These are phyloP conservation scores for Sphaerulina musiva DNA, from an alignment of 2,329 filamentous ascomycete species.

Conservation along the genomic window DNA sequence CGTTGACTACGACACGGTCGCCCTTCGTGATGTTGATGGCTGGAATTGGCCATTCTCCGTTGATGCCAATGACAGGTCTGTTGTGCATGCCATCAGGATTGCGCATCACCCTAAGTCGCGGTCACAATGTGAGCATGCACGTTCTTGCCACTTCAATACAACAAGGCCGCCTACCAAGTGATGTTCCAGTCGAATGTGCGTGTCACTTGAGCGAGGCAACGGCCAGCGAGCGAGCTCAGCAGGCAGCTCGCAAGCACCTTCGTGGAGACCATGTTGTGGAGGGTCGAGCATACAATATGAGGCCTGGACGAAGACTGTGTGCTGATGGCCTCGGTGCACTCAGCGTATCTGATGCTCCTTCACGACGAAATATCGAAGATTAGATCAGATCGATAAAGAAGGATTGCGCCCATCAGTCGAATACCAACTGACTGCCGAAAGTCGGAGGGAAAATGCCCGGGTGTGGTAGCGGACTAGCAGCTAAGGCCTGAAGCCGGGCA, in stretches of 20 bases:
- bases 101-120: constrained; percentile 35
- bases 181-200: constrained; percentile 35
- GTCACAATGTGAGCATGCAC: background rate
- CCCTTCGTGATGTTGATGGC: constrained; percentile 67
- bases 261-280: background rate
- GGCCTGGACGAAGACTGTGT: background rate
- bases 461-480: background rate
- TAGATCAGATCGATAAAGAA: constrained; percentile 10
- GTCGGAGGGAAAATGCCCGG: background rate
- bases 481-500: background rate
- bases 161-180: constrained; percentile 37
- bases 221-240: constrained; percentile 11
- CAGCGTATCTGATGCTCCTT: background rate
- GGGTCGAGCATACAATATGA: background rate
- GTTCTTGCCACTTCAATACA: background rate
- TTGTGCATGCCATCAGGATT: constrained; percentile 49
- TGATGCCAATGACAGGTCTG: constrained; percentile 59
- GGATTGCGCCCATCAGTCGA: background rate
- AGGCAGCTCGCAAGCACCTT: constrained; percentile 3
- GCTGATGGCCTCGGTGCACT: background rate
- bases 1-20: constrained; percentile 62
- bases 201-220: constrained; percentile 13
- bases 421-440: background rate
- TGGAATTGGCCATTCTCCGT: constrained; percentile 68
- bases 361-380: background rate